A percentile compares a stretch with the other conserved stretches of the same genome.
These are phyloP conservation scores for Candida ficus DNA, from an alignment of 805 yeast genomes.

Conservation along the genomic window DNA sequence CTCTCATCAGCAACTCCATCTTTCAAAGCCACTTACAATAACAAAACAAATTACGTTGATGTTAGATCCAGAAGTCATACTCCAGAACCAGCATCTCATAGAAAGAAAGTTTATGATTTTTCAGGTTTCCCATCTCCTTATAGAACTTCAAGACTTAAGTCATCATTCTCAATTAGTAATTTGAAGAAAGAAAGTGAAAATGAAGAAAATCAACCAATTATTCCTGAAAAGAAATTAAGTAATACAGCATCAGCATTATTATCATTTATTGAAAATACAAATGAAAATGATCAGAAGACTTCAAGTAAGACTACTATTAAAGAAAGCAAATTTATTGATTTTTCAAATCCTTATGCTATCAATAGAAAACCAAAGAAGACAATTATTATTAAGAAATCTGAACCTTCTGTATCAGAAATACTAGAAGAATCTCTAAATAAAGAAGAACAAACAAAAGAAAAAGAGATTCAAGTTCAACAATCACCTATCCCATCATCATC, in stretches of 20 bases:
- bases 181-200: conserved; percentile 1
- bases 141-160: conserved; percentile 27
- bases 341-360: conserved; percentile 39
- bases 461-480: background rate
- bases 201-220: conserved; percentile 4
- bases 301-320: conserved; percentile 2
- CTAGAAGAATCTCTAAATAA: conserved; percentile 18
- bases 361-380: conserved; percentile 12
- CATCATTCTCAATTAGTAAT: conserved; percentile 11
- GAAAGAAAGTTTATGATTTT: conserved; percentile 32
- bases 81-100: conserved; percentile 12
- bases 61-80: conserved; percentile 2
- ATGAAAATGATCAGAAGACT: conserved; percentile 13
- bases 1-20: conserved; percentile 24
- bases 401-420: conserved; percentile 17
- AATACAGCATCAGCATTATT: conserved; percentile 45
- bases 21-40: conserved; percentile 30
- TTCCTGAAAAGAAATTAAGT: conserved; percentile 37
- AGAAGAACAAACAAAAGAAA: conserved; percentile 2
- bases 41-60: conserved; percentile 2
- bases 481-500: background rate
- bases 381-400: conserved; percentile 1
- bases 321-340: conserved; percentile 16
- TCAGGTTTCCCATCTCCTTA: conserved; percentile 35
- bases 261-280: conserved; percentile 35